Conservation (phyloP, 345 rosid genomes). For the Camelina hispida region DNA sequence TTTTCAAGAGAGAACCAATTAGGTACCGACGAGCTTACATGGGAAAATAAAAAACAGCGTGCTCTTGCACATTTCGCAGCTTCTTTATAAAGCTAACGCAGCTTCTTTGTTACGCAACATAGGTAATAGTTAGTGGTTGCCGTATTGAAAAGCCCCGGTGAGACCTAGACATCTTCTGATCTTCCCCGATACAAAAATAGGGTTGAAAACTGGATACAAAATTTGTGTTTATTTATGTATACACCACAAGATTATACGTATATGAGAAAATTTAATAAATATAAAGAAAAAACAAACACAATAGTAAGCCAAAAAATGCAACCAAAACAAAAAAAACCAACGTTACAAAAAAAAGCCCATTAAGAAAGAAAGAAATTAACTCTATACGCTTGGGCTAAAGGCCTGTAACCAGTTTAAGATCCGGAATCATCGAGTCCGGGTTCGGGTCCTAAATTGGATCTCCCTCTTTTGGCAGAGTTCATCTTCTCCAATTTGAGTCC, state of each 20-base stretch:
- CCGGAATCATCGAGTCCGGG: constrained; percentile 27
- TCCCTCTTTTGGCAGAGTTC: constrained; percentile 57
- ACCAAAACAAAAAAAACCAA: background rate
- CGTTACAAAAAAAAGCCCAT: background rate
- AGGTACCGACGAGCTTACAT: too few species aligned
- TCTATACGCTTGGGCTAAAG: background rate
- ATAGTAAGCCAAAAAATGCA: constrained; percentile 1
- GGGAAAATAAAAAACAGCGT: too few species aligned
- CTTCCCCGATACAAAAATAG: too few species aligned
- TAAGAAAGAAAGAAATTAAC: background rate
- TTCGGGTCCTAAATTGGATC: constrained; percentile 73
- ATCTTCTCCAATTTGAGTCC: constrained; percentile 75
- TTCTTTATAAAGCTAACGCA: too few species aligned
- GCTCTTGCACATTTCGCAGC: too few species aligned
- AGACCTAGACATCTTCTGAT: too few species aligned
- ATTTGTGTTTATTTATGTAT: background rate
- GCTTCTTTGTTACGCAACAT: too few species aligned
- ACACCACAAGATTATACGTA: background rate
- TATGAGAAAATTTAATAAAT: background rate
- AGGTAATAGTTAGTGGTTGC: too few species aligned
- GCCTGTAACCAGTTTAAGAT: constrained; percentile 19
- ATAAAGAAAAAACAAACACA: background rate
- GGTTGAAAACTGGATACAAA: too few species aligned
- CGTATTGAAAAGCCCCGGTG: too few species aligned
- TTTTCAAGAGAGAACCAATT: too few species aligned